phyloP scores from a whole-genome alignment of 495 filamentous ascomycete species.

The Penicillium steckii region DNA sequence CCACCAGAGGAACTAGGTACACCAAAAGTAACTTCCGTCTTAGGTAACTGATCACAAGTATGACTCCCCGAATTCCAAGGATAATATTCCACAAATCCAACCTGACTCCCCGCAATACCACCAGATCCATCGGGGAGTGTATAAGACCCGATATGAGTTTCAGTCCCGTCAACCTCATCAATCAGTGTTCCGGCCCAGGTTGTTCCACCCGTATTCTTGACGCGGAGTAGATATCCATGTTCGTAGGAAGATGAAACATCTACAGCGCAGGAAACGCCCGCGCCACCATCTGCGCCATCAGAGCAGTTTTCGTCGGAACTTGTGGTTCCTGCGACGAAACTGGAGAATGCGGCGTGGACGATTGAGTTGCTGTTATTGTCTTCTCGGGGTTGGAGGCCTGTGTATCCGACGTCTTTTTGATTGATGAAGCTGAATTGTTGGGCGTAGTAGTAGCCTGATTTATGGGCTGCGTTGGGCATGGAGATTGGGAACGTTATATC shows the following conservation, averaged over 20 bases:
- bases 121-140: slow-evolving; percentile 18
- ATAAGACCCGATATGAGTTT: slow-evolving; percentile 25
- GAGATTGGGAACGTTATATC: slow-evolving; percentile 32
- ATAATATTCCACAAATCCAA: slow-evolving; percentile 33
- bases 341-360: slow-evolving; percentile 31
- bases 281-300: slow-evolving; percentile 28
- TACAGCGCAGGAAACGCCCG: slow-evolving; percentile 27
- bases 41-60: slow-evolving; percentile 19
- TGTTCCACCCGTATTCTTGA: slow-evolving; percentile 24
- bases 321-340: slow-evolving; percentile 25
- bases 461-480: slow-evolving; percentile 21
- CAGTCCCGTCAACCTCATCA: slow-evolving; percentile 13
- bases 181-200: slow-evolving; percentile 29
- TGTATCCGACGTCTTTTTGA: slow-evolving; percentile 25
- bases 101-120: slow-evolving; percentile 18
- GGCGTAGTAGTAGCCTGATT: slow-evolving; percentile 27
- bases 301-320: slow-evolving; percentile 20
- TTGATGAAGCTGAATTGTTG: slow-evolving; percentile 27
- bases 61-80: slow-evolving; percentile 19
- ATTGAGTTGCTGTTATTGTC: slow-evolving; percentile 9
- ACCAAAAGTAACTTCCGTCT: slow-evolving; percentile 22
- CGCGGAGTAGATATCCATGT: slow-evolving; percentile 14
- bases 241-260: slow-evolving; percentile 18
- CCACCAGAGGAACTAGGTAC: slow-evolving; percentile 11
- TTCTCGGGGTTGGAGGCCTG: slow-evolving; percentile 26